Percentiles rank a stretch among this genome's conserved stretches.
Conservation (phyloP, 1,284 basidiomycete species). For the Ceratobasidium sp. region DNA sequence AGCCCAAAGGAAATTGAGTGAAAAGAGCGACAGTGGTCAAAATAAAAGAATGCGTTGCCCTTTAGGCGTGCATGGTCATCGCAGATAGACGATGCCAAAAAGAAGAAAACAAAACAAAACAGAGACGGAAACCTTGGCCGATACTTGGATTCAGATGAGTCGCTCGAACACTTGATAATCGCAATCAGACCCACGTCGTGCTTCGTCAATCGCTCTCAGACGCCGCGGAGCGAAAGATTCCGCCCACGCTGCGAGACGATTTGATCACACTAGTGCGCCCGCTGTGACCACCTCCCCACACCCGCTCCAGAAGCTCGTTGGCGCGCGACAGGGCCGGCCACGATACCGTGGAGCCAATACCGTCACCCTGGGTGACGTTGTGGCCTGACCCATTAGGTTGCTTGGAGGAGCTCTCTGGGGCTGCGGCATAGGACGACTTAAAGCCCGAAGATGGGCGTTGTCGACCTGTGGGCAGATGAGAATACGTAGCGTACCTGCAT, state of each 20-base stretch:
- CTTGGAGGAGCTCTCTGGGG: neutral
- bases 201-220: neutral
- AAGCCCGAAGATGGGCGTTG: neutral
- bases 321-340: slow-evolving; percentile 38
- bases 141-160: slow-evolving; percentile 34
- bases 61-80: slow-evolving; percentile 36
- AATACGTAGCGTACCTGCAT: slow-evolving; percentile 9
- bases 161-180: slow-evolving; percentile 23
- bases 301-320: slow-evolving; percentile 36
- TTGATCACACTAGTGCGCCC: slow-evolving; percentile 1
- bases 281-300: slow-evolving; percentile 26
- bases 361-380: neutral
- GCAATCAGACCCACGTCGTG: slow-evolving; percentile 25
- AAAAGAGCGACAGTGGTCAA: slow-evolving; percentile 36
- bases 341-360: slow-evolving; percentile 8
- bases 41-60: slow-evolving; percentile 42
- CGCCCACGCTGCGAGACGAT: slow-evolving; percentile 37
- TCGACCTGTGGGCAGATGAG: neutral
- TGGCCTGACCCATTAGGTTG: neutral
- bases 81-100: neutral
- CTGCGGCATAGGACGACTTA: neutral
- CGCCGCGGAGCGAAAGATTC: slow-evolving; percentile 21
- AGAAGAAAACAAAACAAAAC: slow-evolving; percentile 23
- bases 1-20: neutral
- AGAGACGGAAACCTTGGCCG: slow-evolving; percentile 30